Evolutionary conservation across 2,329 filamentous ascomycete genomes (phyloP), one percentile per base, ranked within the genome.

Genomic region (Fusarium xyrophilum): DNA sequence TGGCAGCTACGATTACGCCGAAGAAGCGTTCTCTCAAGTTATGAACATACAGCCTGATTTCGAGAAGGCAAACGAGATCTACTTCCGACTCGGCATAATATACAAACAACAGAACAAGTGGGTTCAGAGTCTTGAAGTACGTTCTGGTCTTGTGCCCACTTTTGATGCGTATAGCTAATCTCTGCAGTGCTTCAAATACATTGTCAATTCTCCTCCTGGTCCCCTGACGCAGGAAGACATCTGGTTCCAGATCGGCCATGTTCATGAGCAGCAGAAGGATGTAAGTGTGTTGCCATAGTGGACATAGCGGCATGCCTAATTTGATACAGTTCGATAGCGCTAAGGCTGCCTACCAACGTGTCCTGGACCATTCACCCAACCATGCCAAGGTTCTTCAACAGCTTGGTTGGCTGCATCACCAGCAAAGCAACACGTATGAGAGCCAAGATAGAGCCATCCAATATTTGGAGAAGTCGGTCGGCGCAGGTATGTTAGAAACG

Each of bases 41-140:
- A 98, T 99, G 96, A 91, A 93, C 72, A 98, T 99, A 91, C 91
- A 97, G 75, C 96, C 95, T 7, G 91, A 93, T 73, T 98, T 98
- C 73, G 96, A 99, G 76, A 99, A 99, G 85, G 94, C 95, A 60
- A 98, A 98, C 76, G 96, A 99, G 79, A 98, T 99, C 56, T 99
- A 98, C 79, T 99, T 99, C 81, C 89, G 96, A 30, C 86, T 99
- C 12, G 96, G 96, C n/a, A 99, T 99, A 82, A 98, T 99, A 70
- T 98, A 98, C 84, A 99, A 99, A 79, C 95, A 98, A 76, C 96
- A 98, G 77, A 91, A 94, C 66, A 98, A 98, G 79, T 99, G 94
- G 78, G 85, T 85, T 54, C 91, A 96, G 76, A 97, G 94, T 84
- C 84, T 98, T 46, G 96, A 98, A 81, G 94, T 97, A 83, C 74